phyloP scores from a whole-genome alignment of 139 green algal genomes.

The Pleodorina starrii region DNA sequence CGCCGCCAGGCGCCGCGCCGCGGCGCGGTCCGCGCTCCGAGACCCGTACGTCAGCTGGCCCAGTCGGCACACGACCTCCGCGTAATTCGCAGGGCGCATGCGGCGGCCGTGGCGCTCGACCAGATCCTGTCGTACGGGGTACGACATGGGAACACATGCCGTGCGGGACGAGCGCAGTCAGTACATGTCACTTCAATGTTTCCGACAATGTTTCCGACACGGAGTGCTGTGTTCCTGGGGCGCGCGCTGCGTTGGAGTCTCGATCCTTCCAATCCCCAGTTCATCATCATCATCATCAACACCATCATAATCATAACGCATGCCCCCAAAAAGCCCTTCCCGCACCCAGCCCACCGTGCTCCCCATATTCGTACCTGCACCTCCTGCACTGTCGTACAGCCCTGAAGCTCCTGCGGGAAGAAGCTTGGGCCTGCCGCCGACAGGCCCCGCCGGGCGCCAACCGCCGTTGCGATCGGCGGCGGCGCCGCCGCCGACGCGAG shows the following conservation, averaged over 20 bases:
- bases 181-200: no score
- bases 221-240: no score
- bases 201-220: no score
- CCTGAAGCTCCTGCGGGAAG: not conserved
- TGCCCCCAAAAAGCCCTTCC: no score
- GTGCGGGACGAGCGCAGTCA: no score
- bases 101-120: not conserved
- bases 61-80: not conserved
- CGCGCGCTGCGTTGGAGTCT: no score
- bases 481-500: not conserved
- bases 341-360: no score
- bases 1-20: slow-evolving; percentile 1
- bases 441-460: not conserved
- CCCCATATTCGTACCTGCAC: not conserved
- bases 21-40: not conserved
- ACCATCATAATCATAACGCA: no score
- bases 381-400: not conserved
- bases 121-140: not conserved
- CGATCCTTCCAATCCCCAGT: no score
- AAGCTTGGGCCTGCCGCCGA: not conserved
- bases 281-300: no score
- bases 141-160: no score
- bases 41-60: not conserved
- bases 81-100: not conserved
- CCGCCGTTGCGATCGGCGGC: not conserved